Evolutionary conservation across 2,329 filamentous ascomycete species (phyloP).

Genomic region (Aspergillus fructus): DNA sequence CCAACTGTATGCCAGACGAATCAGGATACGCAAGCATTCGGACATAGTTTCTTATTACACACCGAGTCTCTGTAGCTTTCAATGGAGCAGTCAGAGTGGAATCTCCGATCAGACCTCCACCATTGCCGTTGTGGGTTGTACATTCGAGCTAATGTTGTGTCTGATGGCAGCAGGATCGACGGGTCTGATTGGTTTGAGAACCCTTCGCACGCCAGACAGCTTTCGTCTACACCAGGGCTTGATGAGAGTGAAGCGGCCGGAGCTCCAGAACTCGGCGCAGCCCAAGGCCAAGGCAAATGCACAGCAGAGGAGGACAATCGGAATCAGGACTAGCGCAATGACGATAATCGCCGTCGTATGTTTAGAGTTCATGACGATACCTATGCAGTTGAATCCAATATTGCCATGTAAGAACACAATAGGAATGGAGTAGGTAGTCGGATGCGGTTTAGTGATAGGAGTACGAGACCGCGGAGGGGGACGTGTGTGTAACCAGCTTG

Average conservation of each 20-base stretch:
- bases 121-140: background rate
- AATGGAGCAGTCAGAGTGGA: background rate
- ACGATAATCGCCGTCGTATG: slow-evolving; percentile 41
- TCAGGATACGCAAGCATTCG: background rate
- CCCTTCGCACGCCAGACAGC: slow-evolving; percentile 6
- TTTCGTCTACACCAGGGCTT: slow-evolving; percentile 23
- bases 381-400: slow-evolving; percentile 25
- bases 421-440: background rate
- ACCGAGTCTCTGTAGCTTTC: background rate
- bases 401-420: slow-evolving; percentile 1
- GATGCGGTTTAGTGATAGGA: background rate
- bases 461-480: background rate
- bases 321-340: slow-evolving; percentile 48
- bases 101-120: background rate
- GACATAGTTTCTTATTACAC: background rate
- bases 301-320: slow-evolving; percentile 45
- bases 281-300: slow-evolving; percentile 39
- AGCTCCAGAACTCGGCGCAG: slow-evolving; percentile 38
- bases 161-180: background rate
- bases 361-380: slow-evolving; percentile 28
- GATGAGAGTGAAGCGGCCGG: slow-evolving; percentile 13
- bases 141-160: background rate
- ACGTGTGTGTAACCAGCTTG: background rate
- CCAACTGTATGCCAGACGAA: background rate
- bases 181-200: background rate